These are phyloP conservation scores for Yamadazyma mexicana DNA, from an alignment of 1,139 yeast species.

Conservation along the genomic window DNA sequence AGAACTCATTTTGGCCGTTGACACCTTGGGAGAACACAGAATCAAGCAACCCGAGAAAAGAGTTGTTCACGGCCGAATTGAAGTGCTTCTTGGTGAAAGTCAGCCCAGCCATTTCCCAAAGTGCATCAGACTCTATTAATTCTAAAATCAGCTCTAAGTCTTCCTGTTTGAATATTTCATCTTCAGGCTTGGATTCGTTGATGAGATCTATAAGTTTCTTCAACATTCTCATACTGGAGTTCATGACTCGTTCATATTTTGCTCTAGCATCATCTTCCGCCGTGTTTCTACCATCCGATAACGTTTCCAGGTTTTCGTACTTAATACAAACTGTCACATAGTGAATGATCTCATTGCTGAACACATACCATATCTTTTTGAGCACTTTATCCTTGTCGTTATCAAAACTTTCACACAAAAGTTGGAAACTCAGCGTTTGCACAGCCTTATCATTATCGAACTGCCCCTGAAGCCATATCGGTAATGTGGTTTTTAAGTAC, in stretches of 20 bases:
- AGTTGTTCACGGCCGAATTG: conserved; percentile 22
- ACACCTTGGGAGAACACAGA: conserved; percentile 16
- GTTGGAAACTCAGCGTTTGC: conserved; percentile 46
- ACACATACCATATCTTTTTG: conserved; percentile 57
- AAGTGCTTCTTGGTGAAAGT: conserved; percentile 24
- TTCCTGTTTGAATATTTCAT: conserved; percentile 6
- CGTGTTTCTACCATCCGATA: conserved; percentile 76
- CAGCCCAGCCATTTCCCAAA: conserved; percentile 44
- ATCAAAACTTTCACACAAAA: conserved; percentile 57
- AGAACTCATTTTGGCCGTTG: conserved; percentile 12
- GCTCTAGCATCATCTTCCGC: conserved; percentile 64
- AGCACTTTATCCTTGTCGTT: conserved; percentile 55
- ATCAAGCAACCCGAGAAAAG: conserved; percentile 45
- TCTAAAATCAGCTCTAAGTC: conserved; percentile 22
- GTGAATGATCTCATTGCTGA: conserved; percentile 55
- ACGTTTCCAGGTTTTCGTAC: conserved; percentile 57
- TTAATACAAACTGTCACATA: conserved; percentile 53
- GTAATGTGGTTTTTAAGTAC: conserved; percentile 68
- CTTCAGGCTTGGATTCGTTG: conserved; percentile 13
- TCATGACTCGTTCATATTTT: conserved; percentile 64
- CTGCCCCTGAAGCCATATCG: conserved; percentile 69
- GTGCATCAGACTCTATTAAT: conserved; percentile 35
- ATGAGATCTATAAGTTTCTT: conserved; percentile 34
- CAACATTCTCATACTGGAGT: conserved; percentile 53
- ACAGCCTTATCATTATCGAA: conserved; percentile 71